These are phyloP conservation scores for Volvox africanus DNA, from an alignment of 139 green algal genomes.

Conservation along the genomic window DNA sequence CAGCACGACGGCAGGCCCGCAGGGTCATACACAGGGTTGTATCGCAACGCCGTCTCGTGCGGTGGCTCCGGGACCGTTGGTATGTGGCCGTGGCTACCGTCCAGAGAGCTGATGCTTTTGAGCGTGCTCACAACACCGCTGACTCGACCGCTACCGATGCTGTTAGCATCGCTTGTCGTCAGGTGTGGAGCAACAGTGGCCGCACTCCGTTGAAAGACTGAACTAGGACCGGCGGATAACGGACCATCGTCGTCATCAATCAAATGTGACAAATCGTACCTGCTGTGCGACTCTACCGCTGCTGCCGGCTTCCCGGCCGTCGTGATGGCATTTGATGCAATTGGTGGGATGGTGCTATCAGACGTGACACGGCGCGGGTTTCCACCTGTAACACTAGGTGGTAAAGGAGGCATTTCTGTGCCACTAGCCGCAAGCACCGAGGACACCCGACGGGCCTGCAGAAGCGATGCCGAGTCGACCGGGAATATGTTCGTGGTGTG, in stretches of 20 bases:
- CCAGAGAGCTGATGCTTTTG: background rate
- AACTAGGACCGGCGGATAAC: background rate
- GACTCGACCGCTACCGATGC: background rate
- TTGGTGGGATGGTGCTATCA: background rate
- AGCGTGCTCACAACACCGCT: background rate
- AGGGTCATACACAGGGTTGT: constrained; percentile 37
- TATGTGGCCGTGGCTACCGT: background rate
- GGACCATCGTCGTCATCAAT: constrained; percentile 11
- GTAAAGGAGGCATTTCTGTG: background rate
- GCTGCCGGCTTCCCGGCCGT: background rate
- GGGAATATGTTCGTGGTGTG: background rate
- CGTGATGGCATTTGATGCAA: background rate
- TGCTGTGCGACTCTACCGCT: background rate
- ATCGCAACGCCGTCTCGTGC: background rate
- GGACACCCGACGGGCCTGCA: background rate
- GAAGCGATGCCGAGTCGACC: background rate
- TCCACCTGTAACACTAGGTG: too few species aligned
- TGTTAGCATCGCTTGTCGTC: background rate
- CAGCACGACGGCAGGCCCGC: background rate
- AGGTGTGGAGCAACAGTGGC: background rate
- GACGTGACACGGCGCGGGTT: too few species aligned
- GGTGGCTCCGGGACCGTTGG: background rate
- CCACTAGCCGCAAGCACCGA: background rate
- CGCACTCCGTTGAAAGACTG: background rate
- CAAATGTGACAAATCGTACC: constrained; percentile 16